phyloP scores from a whole-genome alignment of 495 filamentous ascomycete species.

The Penicillium malachiteum region DNA sequence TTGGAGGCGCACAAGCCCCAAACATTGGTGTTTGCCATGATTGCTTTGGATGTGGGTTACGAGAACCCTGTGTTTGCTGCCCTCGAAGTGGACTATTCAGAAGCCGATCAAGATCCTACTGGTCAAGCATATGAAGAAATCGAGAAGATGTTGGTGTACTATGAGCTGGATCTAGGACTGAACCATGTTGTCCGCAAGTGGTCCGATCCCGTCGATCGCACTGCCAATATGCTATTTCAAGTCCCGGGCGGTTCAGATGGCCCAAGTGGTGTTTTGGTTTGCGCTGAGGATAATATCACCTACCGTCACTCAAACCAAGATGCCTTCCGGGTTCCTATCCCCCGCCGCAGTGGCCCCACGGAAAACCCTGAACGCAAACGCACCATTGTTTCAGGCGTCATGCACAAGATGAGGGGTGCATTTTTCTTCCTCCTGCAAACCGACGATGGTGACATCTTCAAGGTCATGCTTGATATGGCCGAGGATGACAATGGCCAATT shows the following conservation, averaged over 20 bases:
- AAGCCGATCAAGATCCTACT: conserved; percentile 86
- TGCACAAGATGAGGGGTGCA: conserved; percentile 95
- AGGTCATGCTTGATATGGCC: conserved; percentile 87
- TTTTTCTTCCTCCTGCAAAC: conserved; percentile 97
- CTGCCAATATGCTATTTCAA: conserved; percentile 86
- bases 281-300: conserved; percentile 89
- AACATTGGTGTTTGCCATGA: conserved; percentile 82
- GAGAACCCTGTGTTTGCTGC: conserved; percentile 96
- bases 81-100: conserved; percentile 88
- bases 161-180: conserved; percentile 92
- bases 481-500: conserved; percentile 76
- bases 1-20: conserved; percentile 98
- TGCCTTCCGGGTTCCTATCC: conserved; percentile 84
- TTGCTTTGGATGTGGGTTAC: conserved; percentile 89
- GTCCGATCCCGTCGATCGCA: conserved; percentile 89
- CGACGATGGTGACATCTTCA: conserved; percentile 97
- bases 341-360: conserved; percentile 76
- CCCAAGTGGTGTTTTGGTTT: conserved; percentile 92
- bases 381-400: conserved; percentile 80
- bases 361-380: conserved; percentile 93
- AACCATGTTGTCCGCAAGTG: conserved; percentile 97
- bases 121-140: conserved; percentile 77
- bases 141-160: conserved; percentile 92
- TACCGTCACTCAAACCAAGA: conserved; percentile 93
- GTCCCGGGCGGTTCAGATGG: conserved; percentile 93